Evolutionary conservation across 805 yeast genomes (phyloP).

Genomic region (Torulaspora franciscae): DNA sequence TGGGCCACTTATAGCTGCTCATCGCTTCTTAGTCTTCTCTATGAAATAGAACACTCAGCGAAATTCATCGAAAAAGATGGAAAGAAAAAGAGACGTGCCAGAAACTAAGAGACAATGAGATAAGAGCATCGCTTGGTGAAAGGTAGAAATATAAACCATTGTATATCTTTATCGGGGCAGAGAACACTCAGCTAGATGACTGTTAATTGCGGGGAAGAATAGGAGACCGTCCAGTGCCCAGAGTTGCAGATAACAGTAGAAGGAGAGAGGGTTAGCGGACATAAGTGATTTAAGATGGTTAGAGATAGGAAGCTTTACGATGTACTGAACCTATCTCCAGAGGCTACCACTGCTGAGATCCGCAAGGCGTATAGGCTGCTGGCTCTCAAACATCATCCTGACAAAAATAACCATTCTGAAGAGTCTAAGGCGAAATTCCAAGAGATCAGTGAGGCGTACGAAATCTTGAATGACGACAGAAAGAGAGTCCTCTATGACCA

Average conservation of each 20-base stretch:
- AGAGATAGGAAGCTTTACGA: constrained; percentile 42
- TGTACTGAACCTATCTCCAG: constrained; percentile 47
- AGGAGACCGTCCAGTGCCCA: background rate
- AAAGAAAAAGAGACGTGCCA: constrained; percentile 1
- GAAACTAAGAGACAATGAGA: background rate
- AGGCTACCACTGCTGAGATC: constrained; percentile 45
- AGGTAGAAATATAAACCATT: background rate
- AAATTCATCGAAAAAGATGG: constrained; percentile 4
- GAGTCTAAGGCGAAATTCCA: constrained; percentile 52
- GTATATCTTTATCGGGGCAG: background rate
- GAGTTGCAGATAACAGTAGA: constrained; percentile 1
- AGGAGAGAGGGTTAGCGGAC: background rate
- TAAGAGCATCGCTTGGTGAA: background rate
- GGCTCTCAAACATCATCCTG: constrained; percentile 60
- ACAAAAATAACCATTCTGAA: constrained; percentile 49
- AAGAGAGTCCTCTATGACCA: constrained; percentile 48
- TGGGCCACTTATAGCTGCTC: background rate
- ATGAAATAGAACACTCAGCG: background rate
- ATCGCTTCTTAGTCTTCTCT: background rate
- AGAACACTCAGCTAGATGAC: background rate
- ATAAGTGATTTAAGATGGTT: constrained; percentile 3
- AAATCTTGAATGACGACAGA: constrained; percentile 46
- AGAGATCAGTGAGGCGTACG: constrained; percentile 62
- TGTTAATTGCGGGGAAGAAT: background rate
- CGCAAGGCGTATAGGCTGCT: constrained; percentile 51